A percentile compares a stretch with the other conserved stretches of the same genome.
Evolutionary conservation across 257 asterid genomes (phyloP).

Genomic region (Phtheirospermum japonicum): DNA sequence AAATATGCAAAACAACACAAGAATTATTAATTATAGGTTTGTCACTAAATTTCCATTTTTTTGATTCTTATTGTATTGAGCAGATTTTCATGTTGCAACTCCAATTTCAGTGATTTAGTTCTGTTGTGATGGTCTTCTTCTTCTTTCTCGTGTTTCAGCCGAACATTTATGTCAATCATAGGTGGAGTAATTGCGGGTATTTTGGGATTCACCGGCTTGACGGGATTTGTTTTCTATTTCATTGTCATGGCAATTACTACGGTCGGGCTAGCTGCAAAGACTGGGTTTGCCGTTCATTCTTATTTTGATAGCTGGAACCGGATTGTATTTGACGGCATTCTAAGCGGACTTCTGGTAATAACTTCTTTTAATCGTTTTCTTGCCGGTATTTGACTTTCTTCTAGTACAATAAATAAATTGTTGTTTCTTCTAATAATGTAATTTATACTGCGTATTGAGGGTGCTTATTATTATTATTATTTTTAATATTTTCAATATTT

Average conservation of each 20-base stretch:
- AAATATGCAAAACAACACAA: slow-evolving; percentile 68
- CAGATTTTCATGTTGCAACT: neutral
- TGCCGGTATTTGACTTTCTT: neutral
- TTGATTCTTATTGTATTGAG: neutral
- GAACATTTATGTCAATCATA: slow-evolving; percentile 89
- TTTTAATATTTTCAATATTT: too few relatives aligned
- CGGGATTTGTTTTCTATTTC: slow-evolving; percentile 73
- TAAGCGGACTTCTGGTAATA: slow-evolving; percentile 80
- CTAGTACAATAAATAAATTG: neutral
- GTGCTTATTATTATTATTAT: too few relatives aligned
- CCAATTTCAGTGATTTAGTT: slow-evolving; percentile 11
- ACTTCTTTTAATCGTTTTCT: neutral
- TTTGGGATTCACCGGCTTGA: slow-evolving; percentile 66
- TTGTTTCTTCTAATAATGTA: neutral
- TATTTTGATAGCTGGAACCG: slow-evolving; percentile 82
- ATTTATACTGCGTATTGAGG: neutral
- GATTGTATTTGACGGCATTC: slow-evolving; percentile 68
- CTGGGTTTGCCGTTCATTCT: slow-evolving; percentile 66
- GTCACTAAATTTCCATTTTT: slow-evolving; percentile 12
- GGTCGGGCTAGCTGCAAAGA: slow-evolving; percentile 77
- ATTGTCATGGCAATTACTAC: slow-evolving; percentile 78
- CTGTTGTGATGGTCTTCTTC: neutral
- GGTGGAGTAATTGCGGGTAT: slow-evolving; percentile 87
- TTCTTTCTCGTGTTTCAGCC: slow-evolving; percentile 47
- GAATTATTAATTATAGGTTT: slow-evolving; percentile 67